Evolutionary conservation across 768 basidiomycete genomes (phyloP), one percentile per base, ranked within the genome.

Genomic region (Lactarius sp.): DNA sequence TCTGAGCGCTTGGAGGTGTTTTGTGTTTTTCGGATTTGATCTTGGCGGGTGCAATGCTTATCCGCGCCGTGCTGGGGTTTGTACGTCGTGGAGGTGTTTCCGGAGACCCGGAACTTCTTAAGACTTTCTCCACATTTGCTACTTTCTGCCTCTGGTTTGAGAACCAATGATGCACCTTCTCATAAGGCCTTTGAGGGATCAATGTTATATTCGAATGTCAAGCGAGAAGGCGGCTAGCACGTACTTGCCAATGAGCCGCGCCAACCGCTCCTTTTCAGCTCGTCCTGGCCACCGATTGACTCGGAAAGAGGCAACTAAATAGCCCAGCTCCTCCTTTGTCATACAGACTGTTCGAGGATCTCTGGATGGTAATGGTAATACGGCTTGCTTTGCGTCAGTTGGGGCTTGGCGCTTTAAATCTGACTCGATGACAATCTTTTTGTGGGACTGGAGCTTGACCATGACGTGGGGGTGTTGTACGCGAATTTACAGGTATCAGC

Each of bases 101-200:
- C 3, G 44, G 12, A 20, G 52, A 14, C 27, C 22, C 46, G 13
- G 62, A 4, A 14, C 22, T 12, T 33, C 49, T 44, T 14, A 52
- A 20, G 4, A 47, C 59, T 44, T 60, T 65, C 42, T 65, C 64
- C 18, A 65, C 59, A 13, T 55, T 52, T 14, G 59, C 64, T 54
- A 56, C 27, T 51, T 65, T 65, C 34, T 65, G 64, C 50, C 64
- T 55, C 50, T 65, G 64, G 41, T 65, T 65, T 20, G 64, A 65
- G 59, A 64, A 64, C 63, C 63, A 64, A 36, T 64, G 63, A 16
- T 64, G 52, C 22, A 64, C 53, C 39, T 64, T 64, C 34, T 64
- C 58, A 20, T 60, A 64, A 12, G 63, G 50, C 41, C 63, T 64
- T 64, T 31, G 39, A 18, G 13, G 4, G 13, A 47, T 64, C 20